A percentile compares a stretch with the other conserved stretches of the same genome.
Evolutionary conservation across 805 yeast species (phyloP).

Genomic region (Candida schatavii): DNA sequence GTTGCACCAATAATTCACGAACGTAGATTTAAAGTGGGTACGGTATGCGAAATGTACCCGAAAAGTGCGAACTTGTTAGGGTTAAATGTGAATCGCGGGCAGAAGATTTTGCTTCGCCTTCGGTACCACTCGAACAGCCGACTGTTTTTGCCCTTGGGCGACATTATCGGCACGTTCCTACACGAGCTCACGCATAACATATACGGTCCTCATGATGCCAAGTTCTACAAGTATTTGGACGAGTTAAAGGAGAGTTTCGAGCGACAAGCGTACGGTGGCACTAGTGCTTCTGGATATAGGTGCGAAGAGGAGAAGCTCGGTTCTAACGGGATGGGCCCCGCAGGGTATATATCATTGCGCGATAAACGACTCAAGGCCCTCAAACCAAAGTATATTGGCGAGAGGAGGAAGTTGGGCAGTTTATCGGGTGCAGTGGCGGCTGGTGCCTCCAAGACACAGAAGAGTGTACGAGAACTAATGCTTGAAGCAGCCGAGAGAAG

Average conservation of each 20-base stretch:
- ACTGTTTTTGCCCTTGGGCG: constrained; percentile 60
- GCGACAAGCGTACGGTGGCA: constrained; percentile 38
- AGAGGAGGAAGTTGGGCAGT: constrained; percentile 30
- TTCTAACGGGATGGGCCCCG: constrained; percentile 15
- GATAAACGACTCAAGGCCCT: constrained; percentile 42
- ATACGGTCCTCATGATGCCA: constrained; percentile 75
- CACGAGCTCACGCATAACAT: constrained; percentile 86
- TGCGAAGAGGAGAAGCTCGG: constrained; percentile 51
- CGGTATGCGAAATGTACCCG: constrained; percentile 80
- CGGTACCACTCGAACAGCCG: constrained; percentile 53
- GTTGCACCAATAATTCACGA: constrained; percentile 80
- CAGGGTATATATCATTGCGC: constrained; percentile 19
- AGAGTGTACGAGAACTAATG: constrained; percentile 41
- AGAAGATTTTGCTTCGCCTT: constrained; percentile 67
- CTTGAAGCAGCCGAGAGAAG: constrained; percentile 65
- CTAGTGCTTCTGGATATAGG: constrained; percentile 41
- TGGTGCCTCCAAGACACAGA: background rate
- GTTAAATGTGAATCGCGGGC: constrained; percentile 76
- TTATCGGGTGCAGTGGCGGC: background rate
- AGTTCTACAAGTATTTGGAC: constrained; percentile 65
- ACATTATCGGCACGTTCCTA: constrained; percentile 75
- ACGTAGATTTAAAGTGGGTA: constrained; percentile 61
- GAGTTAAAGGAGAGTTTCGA: constrained; percentile 52
- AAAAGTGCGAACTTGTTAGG: constrained; percentile 65
- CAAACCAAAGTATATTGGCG: constrained; percentile 40